Base-by-base conservation (phyloP, 1,284 basidiomycete genomes). In the Moniliophthora roreri region DNA sequence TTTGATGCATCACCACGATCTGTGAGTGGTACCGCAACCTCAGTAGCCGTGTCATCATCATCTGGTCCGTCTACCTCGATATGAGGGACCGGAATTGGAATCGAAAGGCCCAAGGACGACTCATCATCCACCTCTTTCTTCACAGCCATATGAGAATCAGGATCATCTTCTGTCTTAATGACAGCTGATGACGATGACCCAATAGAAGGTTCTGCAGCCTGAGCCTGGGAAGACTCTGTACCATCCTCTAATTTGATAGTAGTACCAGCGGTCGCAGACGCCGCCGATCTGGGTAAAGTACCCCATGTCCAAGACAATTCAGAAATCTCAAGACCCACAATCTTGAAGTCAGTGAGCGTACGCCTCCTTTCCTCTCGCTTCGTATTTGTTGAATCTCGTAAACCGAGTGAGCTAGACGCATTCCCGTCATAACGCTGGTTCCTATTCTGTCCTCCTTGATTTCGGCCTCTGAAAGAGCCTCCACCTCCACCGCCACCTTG, bases 291-390 rank as follows among this genome's bases (percentile, higher is more conserved):
- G n/a, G n/a, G 77, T 50, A 81, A 63, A 51, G 70, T 60, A 58
- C 89, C 88, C 89, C 90, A 91, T 47, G 74, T 76, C 89, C 89
- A 92, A 63, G 69, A 72, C 54, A 91, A 71, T 59, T 85, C 84
- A 62, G 74, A 77, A 62, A 96, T 87, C 67, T 91, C 85, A 63
- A 97, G 79, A 21, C 90, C 93, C 62, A 95, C 79, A 66, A 98
- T 94, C 72, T 95, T 91, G 82, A 97, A 98, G 74, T 97, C 95
- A 44, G 94, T 96, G 65, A 97, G 83, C 34, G 93, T 95, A 56
- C 91, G 84, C 63, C 86, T 75, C 69, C 89, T 82, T 74, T 90
- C 82, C 70, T 93, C 85, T 69, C 86, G 87, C 80, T 89, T 89
- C 78, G 84, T 80, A 67, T 24, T 23, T 21, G 34, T 47, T 21